Percentiles rank a stretch among this genome's conserved stretches.
Conservation (phyloP, 176 grass and related monocot species). For the Triticum urartu region DNA sequence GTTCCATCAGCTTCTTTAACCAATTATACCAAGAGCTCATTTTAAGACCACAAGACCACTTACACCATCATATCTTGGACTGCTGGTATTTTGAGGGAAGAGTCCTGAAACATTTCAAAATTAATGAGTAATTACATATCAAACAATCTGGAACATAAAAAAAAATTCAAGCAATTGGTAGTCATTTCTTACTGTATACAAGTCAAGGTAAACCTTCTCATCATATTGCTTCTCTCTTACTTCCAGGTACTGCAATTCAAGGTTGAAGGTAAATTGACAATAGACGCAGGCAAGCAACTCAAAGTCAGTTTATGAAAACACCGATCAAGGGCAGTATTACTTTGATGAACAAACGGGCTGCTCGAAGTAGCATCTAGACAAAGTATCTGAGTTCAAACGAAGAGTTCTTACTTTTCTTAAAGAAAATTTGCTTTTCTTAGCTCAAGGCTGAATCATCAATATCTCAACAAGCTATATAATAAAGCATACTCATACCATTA, state of each 20-base stretch:
- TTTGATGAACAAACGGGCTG: neutral
- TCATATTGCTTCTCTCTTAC: constrained; percentile 96
- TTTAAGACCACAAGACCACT: constrained; percentile 39
- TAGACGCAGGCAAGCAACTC: constrained; percentile 25
- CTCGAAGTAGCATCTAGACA: neutral
- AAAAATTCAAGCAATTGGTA: constrained; percentile 3
- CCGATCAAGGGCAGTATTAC: neutral
- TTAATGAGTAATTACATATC: neutral
- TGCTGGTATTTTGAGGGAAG: constrained; percentile 44
- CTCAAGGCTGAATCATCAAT: neutral
- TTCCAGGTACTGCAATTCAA: constrained; percentile 84
- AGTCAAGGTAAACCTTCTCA: constrained; percentile 77
- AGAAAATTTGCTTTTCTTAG: neutral
- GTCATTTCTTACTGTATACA: constrained; percentile 47
- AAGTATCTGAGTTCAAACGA: neutral
- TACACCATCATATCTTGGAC: constrained; percentile 81
- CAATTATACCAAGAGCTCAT: neutral
- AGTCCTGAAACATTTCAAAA: constrained; percentile 52
- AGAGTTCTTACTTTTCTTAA: neutral
- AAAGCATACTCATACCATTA: neutral
- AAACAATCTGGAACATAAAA: neutral
- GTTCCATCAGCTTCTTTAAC: constrained; percentile 25
- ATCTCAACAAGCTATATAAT: neutral
- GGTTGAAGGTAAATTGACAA: constrained; percentile 36
- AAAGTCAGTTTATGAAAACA: neutral